Conservation (phyloP, 192 early-diverging fungal species). For the Rhizoclosmatium sp. region DNA sequence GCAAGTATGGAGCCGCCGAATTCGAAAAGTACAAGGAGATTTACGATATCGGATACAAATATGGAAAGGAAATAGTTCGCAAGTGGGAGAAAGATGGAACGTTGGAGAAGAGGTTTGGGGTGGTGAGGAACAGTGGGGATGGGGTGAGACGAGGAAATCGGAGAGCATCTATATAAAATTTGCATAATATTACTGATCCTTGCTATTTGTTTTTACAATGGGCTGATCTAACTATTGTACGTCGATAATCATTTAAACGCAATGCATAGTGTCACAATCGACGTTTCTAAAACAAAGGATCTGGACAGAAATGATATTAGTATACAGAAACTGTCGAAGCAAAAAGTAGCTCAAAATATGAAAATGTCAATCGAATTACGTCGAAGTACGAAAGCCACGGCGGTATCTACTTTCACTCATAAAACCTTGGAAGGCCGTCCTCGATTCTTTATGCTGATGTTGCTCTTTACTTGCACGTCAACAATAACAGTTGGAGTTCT, state of each 20-base stretch:
- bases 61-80: conserved; percentile 77
- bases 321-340: no score
- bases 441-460: neutral
- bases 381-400: no score
- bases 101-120: conserved; percentile 63
- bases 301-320: no score
- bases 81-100: conserved; percentile 82
- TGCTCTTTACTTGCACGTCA: neutral
- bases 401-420: neutral
- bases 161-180: conserved; percentile 27
- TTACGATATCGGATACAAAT: conserved; percentile 84
- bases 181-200: no score
- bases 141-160: neutral
- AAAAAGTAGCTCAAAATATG: no score
- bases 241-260: no score
- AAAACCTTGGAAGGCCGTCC: neutral
- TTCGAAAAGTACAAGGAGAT: conserved; percentile 94
- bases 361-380: no score
- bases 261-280: no score
- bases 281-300: no score
- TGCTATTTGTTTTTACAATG: no score
- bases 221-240: no score
- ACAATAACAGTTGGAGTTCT: neutral
- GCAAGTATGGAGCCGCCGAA: conserved; percentile 85
- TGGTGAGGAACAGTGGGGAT: conserved; percentile 7